Conservation (phyloP, 257 asterid genomes). For the Lycium barbarum region DNA sequence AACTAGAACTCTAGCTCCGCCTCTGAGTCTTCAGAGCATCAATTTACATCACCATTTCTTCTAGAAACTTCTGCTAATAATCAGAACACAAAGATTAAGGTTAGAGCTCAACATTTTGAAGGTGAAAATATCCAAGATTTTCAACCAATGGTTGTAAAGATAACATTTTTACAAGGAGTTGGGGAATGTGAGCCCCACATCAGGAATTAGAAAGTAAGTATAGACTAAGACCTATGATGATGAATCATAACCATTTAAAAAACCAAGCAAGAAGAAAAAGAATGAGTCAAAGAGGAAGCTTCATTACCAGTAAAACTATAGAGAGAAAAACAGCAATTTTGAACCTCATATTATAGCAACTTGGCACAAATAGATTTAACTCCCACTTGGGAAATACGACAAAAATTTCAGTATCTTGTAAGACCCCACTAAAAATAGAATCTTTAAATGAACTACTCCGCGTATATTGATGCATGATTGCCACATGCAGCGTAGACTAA, state of each 20-base stretch:
- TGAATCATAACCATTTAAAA: neutral
- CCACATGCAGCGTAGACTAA: slow-evolving; percentile 19
- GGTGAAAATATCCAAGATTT: slow-evolving; percentile 33
- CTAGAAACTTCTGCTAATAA: slow-evolving; percentile 40
- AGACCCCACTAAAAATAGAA: slow-evolving; percentile 9
- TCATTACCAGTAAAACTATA: slow-evolving; percentile 2
- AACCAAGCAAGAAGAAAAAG: neutral
- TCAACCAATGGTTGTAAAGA: slow-evolving; percentile 26
- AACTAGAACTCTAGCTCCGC: slow-evolving; percentile 10
- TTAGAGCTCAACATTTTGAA: slow-evolving; percentile 32
- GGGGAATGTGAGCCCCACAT: neutral
- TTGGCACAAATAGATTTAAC: neutral
- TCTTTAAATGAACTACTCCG: slow-evolving; percentile 3
- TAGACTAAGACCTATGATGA: neutral
- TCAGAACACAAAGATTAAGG: slow-evolving; percentile 19
- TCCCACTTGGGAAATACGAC: slow-evolving; percentile 3
- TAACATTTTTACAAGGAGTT: neutral
- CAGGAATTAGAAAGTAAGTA: neutral
- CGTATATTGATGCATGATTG: slow-evolving; percentile 1
- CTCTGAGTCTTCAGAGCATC: slow-evolving; percentile 24
- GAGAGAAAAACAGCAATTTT: neutral
- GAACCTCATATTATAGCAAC: neutral
- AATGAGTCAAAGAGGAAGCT: slow-evolving; percentile 15
- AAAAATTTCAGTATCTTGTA: neutral
- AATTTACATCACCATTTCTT: slow-evolving; percentile 39